phyloP scores from a whole-genome alignment of 108 stramenopile genomes.

The Pseudonitzschia pungens region DNA sequence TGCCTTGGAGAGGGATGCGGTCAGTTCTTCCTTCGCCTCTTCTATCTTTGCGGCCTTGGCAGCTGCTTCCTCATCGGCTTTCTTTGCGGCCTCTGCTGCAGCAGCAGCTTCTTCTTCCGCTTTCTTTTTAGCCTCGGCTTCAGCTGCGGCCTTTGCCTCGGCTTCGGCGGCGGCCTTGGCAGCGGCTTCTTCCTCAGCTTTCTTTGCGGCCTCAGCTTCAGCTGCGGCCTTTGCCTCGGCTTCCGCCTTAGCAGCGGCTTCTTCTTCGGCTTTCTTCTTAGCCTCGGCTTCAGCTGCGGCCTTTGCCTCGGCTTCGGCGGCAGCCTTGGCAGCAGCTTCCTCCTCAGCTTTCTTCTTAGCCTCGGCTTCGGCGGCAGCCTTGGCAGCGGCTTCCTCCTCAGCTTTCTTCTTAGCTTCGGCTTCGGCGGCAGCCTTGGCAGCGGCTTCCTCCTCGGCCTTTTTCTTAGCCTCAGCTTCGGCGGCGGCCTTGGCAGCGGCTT shows the following conservation, averaged over 20 bases:
- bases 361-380: background rate
- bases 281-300: background rate
- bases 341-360: background rate
- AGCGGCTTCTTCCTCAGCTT: constrained; percentile 8
- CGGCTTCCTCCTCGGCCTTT: constrained; percentile 11
- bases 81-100: background rate
- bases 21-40: background rate
- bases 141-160: constrained; percentile 2
- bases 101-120: background rate
- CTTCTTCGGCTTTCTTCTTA: background rate
- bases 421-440: background rate
- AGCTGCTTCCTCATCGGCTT: background rate
- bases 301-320: background rate
- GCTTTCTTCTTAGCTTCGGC: background rate
- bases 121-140: background rate
- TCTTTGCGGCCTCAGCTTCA: background rate
- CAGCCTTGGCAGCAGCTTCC: background rate
- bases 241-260: background rate
- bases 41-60: background rate
- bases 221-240: background rate
- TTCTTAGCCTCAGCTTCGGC: background rate
- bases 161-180: background rate
- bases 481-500: background rate
- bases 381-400: background rate
- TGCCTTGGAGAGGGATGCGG: background rate